Base-by-base conservation (phyloP, 192 early-diverging fungal genomes). In the Geosiphon pyriformis region DNA sequence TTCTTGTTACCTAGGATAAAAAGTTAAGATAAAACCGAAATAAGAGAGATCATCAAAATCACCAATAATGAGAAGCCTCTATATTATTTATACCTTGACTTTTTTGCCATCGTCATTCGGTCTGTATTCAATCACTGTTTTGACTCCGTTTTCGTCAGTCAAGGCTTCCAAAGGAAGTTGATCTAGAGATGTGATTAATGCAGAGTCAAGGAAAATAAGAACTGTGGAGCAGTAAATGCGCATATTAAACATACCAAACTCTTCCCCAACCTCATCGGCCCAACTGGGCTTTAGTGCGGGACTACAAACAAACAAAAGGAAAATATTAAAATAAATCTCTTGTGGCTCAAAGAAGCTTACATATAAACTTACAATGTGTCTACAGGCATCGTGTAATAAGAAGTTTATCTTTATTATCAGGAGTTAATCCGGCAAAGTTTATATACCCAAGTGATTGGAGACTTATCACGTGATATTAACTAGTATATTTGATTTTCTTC, bases 91-190 rank as follows among this genome's bases (percentile, higher is more conserved):
- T 81, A 87, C 85, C 78, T 92, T 94, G 53, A 96, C 92, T 79
- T 87, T 92, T 73, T 93, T 90, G 71, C 94, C 93, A 50, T 93
- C 90, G 26, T 92, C 93, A 67, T 94, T 96, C n/a, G 79, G 76
- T 63, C 80, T 82, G 79, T 89, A 86, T 78, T 93, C 89, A 42
- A 90, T 83, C 56, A 92, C 81, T 7, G 86, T 87, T 71, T 88
- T 90, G 68, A 92, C 90, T 25, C 90, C 92, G 65, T 94, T 88
- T 59, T 85, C 84, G 42, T 88, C 86, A 66, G 84, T 81, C 69
- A 78, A 80, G 60, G 79, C 76, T 59, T 79, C 70, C 32, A 73
- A 56, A 32, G 78, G 74, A 22, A 65, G 35, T 34, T 37, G 17
- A 60, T 52, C 52, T 59, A 17, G 7, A 29, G 35, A 59, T 49